Conservation (phyloP, 1,139 yeast genomes). For the Pichiaceae sp. region DNA sequence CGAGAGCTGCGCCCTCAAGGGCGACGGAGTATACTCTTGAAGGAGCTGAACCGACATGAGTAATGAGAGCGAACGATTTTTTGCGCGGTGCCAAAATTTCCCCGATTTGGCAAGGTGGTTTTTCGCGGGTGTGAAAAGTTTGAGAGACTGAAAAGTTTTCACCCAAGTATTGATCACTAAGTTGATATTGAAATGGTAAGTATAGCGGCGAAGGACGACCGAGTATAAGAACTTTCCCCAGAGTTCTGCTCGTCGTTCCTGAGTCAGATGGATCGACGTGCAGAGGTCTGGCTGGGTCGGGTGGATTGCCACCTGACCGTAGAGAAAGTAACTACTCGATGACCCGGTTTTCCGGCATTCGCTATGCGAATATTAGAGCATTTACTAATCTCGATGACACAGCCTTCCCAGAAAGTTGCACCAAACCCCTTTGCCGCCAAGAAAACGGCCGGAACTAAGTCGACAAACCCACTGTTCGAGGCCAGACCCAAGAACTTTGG, state of each 20-base stretch:
- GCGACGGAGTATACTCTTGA: constrained; percentile 16
- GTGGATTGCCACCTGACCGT: background rate
- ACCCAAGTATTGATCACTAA: background rate
- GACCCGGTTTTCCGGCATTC: background rate
- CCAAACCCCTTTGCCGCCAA: constrained; percentile 61
- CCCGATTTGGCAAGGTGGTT: no score
- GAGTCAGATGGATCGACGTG: background rate
- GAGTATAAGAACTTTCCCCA: background rate
- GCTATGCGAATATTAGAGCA: background rate
- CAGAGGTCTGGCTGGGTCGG: background rate
- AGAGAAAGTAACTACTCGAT: background rate
- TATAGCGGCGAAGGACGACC: background rate
- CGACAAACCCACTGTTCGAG: constrained; percentile 73
- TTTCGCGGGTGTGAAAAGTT: no score
- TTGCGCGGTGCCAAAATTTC: no score
- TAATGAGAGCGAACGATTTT: background rate
- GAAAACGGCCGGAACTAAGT: constrained; percentile 21
- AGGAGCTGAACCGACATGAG: background rate
- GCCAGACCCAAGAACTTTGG: constrained; percentile 91
- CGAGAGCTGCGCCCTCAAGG: constrained; percentile 36
- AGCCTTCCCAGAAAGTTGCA: constrained; percentile 62
- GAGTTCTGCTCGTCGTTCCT: background rate
- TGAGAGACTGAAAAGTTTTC: background rate
- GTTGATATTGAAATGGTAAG: background rate
- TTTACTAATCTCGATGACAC: constrained; percentile 3